Conservation (phyloP, 768 basidiomycete species). For the Gloeopeniophorella convolvens region DNA sequence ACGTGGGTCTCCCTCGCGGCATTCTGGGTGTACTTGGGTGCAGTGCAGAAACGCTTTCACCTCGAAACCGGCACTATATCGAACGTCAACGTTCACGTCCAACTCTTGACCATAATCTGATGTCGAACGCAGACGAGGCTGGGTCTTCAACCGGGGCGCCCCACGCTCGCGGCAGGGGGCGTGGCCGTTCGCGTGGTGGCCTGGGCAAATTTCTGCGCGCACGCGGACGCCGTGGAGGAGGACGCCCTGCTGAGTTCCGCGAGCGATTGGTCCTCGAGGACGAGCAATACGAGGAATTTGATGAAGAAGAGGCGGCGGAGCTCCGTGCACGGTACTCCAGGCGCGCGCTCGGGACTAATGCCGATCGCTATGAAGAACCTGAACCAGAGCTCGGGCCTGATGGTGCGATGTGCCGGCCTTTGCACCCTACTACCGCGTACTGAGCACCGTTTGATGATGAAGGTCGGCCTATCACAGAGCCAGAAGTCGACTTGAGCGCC, state of each 20-base stretch:
- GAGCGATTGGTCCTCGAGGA: constrained; percentile 55
- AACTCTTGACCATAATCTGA: background rate
- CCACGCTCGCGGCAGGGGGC: constrained; percentile 32
- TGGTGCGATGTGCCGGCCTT: constrained; percentile 35
- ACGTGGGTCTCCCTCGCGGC: too few relatives aligned
- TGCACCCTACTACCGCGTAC: background rate
- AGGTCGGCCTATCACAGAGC: constrained; percentile 65
- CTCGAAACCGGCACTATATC: too few relatives aligned
- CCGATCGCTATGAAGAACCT: constrained; percentile 66
- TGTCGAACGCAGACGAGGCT: too few relatives aligned
- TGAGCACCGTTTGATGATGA: background rate
- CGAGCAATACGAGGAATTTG: constrained; percentile 37
- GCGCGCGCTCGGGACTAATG: constrained; percentile 61
- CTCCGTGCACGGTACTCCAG: constrained; percentile 44
- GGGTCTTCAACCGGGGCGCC: background rate
- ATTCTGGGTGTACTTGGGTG: too few relatives aligned
- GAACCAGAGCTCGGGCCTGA: constrained; percentile 66
- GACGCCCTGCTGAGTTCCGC: constrained; percentile 63
- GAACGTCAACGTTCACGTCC: too few relatives aligned
- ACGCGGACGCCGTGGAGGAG: constrained; percentile 50
- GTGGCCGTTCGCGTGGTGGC: constrained; percentile 58
- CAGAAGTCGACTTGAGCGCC: constrained; percentile 62
- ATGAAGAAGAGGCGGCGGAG: constrained; percentile 46
- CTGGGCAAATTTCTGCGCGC: constrained; percentile 71
- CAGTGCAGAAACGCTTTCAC: too few relatives aligned